Evolutionary conservation across 306 rosid genomes (phyloP).

Genomic region (Casuarina glauca): DNA sequence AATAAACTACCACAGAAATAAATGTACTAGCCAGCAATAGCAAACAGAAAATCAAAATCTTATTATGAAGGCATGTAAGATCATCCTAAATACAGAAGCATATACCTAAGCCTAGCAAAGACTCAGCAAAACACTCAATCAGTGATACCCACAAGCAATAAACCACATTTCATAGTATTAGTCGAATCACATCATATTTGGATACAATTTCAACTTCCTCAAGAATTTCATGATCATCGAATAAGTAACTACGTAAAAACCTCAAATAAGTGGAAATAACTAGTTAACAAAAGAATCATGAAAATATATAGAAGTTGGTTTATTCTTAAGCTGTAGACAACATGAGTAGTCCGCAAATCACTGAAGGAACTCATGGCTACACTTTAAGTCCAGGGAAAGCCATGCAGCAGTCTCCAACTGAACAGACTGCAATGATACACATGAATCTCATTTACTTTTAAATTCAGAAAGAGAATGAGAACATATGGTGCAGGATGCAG

Average conservation of each 20-base stretch:
- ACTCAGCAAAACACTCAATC: background rate
- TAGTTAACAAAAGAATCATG: background rate
- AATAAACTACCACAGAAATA: slow-evolving; percentile 6
- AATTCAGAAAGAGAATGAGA: background rate
- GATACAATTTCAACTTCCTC: slow-evolving; percentile 3
- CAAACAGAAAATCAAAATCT: background rate
- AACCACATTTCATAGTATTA: background rate
- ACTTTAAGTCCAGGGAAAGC: slow-evolving; percentile 2
- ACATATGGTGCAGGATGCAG: background rate
- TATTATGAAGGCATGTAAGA: background rate
- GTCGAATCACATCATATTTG: background rate
- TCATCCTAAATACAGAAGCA: background rate
- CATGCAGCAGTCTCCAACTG: background rate
- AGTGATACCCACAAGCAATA: background rate
- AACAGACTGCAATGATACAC: background rate
- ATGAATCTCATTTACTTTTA: background rate
- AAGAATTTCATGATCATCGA: background rate
- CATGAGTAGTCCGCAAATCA: background rate
- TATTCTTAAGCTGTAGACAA: background rate
- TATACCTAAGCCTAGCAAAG: background rate
- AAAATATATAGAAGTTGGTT: background rate
- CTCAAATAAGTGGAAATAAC: background rate
- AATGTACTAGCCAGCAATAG: background rate
- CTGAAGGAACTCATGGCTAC: slow-evolving; percentile 3
- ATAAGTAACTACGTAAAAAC: background rate